Evolutionary conservation across 805 yeast genomes (phyloP).

Genomic region (Suhomyces tanzawaensis): DNA sequence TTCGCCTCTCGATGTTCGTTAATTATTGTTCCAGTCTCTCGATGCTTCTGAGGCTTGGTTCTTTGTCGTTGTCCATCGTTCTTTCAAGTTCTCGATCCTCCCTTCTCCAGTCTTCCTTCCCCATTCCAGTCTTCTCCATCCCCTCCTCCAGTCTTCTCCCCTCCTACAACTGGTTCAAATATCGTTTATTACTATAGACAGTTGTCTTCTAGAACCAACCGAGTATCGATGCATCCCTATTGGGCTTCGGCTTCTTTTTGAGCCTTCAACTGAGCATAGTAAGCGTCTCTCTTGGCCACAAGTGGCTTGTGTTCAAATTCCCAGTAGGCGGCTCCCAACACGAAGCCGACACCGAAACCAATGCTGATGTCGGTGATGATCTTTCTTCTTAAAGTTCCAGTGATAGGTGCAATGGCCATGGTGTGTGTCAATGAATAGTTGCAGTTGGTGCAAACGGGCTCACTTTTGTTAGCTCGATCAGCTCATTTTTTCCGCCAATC

Average conservation of each 20-base stretch:
- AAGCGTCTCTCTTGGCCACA: constrained; percentile 77
- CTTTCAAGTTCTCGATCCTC: too few relatives aligned
- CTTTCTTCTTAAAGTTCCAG: constrained; percentile 79
- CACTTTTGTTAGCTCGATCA: background rate
- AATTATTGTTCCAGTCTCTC: too few relatives aligned
- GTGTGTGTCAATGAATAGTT: constrained; percentile 9
- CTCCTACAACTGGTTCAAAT: too few relatives aligned
- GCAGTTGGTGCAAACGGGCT: background rate
- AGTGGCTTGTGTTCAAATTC: constrained; percentile 81
- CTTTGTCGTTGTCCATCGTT: too few relatives aligned
- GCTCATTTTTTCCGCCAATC: constrained; percentile 7
- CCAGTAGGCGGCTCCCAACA: constrained; percentile 66
- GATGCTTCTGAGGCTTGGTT: too few relatives aligned
- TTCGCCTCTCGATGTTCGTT: too few relatives aligned
- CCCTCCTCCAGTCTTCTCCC: too few relatives aligned
- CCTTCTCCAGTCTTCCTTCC: too few relatives aligned
- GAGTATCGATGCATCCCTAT: constrained; percentile 1
- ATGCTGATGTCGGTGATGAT: constrained; percentile 73
- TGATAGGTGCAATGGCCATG: constrained; percentile 83
- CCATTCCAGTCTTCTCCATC: too few relatives aligned
- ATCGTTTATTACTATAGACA: too few relatives aligned
- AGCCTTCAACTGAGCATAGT: constrained; percentile 76
- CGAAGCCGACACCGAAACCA: constrained; percentile 63
- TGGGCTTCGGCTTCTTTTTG: constrained; percentile 60
- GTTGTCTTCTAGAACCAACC: too few relatives aligned